These are phyloP conservation scores for Nemania abortiva DNA, from an alignment of 2,329 filamentous ascomycete species.

Conservation along the genomic window DNA sequence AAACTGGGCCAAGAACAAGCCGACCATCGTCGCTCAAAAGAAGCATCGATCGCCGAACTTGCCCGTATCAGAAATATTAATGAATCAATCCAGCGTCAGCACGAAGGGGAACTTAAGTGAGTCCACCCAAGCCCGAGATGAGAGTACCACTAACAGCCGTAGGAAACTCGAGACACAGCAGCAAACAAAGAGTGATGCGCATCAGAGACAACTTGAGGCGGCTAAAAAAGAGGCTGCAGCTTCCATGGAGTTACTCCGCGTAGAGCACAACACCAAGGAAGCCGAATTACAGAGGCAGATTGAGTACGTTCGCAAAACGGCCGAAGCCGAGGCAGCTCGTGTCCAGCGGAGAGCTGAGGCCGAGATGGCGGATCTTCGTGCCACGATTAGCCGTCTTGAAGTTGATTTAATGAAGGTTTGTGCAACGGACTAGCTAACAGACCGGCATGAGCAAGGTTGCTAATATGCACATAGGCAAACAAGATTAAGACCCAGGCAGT, in stretches of 20 bases:
- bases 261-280: constrained; percentile 52
- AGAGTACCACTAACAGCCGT: constrained; percentile 36
- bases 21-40: constrained; percentile 76
- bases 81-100: constrained; percentile 76
- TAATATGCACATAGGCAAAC: constrained; percentile 59
- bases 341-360: constrained; percentile 50
- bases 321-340: constrained; percentile 49
- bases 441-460: constrained; percentile 10
- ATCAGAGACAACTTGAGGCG: constrained; percentile 45
- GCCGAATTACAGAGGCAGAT: constrained; percentile 57
- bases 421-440: background rate
- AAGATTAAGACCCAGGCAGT: constrained; percentile 72
- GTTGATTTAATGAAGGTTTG: constrained; percentile 71
- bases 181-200: constrained; percentile 60
- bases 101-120: constrained; percentile 74
- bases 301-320: constrained; percentile 60
- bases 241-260: constrained; percentile 44
- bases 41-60: constrained; percentile 66
- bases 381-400: constrained; percentile 68
- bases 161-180: constrained; percentile 60
- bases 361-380: constrained; percentile 51
- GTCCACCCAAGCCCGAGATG: constrained; percentile 36
- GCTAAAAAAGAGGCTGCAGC: constrained; percentile 45
- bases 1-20: constrained; percentile 78
- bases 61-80: constrained; percentile 72